Percentiles rank a stretch among this genome's conserved stretches.
These are phyloP conservation scores for Boletus sp. DNA, from an alignment of 768 basidiomycete genomes.

Conservation along the genomic window DNA sequence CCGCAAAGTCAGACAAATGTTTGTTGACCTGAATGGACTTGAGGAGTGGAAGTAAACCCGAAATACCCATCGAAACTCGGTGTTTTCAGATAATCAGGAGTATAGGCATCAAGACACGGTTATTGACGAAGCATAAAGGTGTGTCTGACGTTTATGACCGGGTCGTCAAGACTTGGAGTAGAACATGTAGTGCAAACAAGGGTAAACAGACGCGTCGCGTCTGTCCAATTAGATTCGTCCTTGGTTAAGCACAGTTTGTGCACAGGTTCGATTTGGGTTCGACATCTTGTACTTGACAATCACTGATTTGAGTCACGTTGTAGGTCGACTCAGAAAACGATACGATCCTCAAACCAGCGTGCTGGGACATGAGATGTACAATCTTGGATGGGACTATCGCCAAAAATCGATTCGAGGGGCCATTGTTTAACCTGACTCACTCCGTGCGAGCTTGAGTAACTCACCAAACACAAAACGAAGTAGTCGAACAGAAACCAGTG, in stretches of 20 bases:
- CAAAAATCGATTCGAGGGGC: background rate
- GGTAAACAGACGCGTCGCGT: slow-evolving; percentile 35
- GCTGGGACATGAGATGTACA: background rate
- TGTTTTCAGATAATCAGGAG: background rate
- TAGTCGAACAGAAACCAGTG: background rate
- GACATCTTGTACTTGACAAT: background rate
- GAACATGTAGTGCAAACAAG: slow-evolving; percentile 21
- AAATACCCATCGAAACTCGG: slow-evolving; percentile 77
- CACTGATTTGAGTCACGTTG: background rate
- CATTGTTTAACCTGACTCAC: background rate
- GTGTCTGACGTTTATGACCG: background rate
- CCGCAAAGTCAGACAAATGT: slow-evolving; percentile 79
- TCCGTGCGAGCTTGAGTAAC: background rate
- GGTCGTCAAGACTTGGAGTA: background rate
- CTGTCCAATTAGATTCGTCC: slow-evolving; percentile 13
- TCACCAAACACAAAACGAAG: background rate
- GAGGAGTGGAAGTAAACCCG: slow-evolving; percentile 84
- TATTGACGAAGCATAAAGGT: slow-evolving; percentile 5
- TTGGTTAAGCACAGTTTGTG: too few relatives aligned
- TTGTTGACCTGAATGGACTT: slow-evolving; percentile 82
- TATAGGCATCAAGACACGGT: slow-evolving; percentile 1
- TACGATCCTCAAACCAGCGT: background rate
- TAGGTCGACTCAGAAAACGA: background rate
- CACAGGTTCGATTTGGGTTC: too few relatives aligned
- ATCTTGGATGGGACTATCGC: background rate